Base-by-base conservation (phyloP, 305 asterid species). In the Fraxinus greggii region DNA sequence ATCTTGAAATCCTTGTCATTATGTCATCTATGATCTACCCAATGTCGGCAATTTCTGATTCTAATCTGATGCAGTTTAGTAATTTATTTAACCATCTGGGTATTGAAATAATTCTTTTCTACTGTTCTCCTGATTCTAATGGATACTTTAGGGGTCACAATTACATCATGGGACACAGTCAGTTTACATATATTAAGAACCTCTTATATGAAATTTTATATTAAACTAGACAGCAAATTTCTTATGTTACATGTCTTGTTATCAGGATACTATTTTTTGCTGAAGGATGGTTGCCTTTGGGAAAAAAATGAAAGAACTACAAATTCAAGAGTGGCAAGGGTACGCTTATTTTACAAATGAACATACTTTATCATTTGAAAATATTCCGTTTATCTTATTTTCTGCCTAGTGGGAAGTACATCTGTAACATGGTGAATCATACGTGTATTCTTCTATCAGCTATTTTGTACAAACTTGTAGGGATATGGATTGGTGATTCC, bases 321-420 rank as follows among this genome's bases (percentile, higher is more conserved):
- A 90, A 81, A 84, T 89, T 82, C 93, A 90, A 72, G 97, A 92
- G 61, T 93, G 97, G 97, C 91, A 90, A 83, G 86, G 95, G 97
- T 93, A 89, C 36, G 89, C 48, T 67, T 19, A 15, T n/a, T 59
- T 61, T 61, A 61, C 70, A 61, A 24, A 24, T 7, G 31, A 61
- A 61, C 29, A 21, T 23, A 61, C 29, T 61, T 23, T 61, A 23
- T 61, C 70, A 8, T 61, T 21, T 61, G 70, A 61, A 61, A 61
- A 7, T 61, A 61, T 61, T 61, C 15, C 21, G 29, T 59, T 19
- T 19, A 59, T 59, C 28, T 7, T 59, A 2, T 21, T 59, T 59
- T 59, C 69, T 59, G 69, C 29, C 28, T 21, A 1, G 10, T 19
- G 69, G 21, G 28, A 59, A 59, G 26, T 59, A 59, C 69, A 45